Base-by-base conservation (phyloP, 2,329 filamentous ascomycete genomes). In the Fusarium algeriense region DNA sequence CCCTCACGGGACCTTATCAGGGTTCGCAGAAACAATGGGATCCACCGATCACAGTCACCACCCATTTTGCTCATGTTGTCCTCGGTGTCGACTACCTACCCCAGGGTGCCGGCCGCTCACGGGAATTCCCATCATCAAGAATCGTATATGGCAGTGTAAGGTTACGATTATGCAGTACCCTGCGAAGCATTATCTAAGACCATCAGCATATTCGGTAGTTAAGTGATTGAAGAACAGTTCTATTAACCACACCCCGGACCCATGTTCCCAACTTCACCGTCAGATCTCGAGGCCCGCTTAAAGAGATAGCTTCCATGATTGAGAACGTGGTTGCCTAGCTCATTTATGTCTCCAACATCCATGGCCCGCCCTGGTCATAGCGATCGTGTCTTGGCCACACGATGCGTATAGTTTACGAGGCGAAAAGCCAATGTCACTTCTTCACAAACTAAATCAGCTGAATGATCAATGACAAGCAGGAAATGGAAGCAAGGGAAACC, bases 271-370 rank as follows among this genome's bases (percentile, higher is more conserved):
- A 63, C 46, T 45, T 63, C 48, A 68, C 68, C 49, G 68, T 68
- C 69, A 69, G 64, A 53, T 58, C 38, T 50, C 44, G 53, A 53
- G 43, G 23, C 52, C 38, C 32, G 49, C 56, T 44, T 53, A 62
- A 30, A 49, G 26, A 50, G 48, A 55, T 20, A 58, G 34, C 35
- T 54, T 37, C 56, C 55, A 60, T 35, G 12, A 28, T 44, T 8
- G 35, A 61, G 44, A 72, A 71, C 54, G 64, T 72, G 69, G 69
- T 40, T 71, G 69, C 69, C 69, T 69, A 66, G 55, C 60, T 35
- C 43, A 46, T 38, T 40, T 41, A 60, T 35, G 49, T 26, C 56
- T 53, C 49, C 38, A 44, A 20, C 44, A 69, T 44, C 35, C 54
- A 69, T 69, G 34, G 38, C 34, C 56, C 46, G 55, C 37, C 45